phyloP scores from a whole-genome alignment of 305 asterid species.

The Solanum aculeatissimum region DNA sequence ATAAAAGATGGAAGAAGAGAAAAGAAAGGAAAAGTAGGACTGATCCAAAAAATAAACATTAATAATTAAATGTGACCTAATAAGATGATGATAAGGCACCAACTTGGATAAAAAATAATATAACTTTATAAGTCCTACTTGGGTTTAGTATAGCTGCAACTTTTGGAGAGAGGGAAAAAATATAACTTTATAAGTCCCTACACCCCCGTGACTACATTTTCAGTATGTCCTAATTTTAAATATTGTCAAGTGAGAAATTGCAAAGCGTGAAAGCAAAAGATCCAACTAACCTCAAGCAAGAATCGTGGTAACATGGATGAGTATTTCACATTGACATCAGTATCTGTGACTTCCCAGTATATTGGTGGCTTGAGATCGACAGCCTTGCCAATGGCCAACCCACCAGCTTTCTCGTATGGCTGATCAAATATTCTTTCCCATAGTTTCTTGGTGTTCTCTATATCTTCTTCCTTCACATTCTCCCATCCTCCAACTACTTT shows the following conservation, averaged over 20 bases:
- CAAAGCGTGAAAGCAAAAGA: background rate
- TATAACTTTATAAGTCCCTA: background rate
- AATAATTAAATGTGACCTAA: conserved; percentile 3
- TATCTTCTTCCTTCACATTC: conserved; percentile 30
- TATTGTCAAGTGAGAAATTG: background rate
- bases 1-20: background rate
- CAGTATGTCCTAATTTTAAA: background rate
- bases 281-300: conserved; percentile 64
- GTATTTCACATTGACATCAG: conserved; percentile 63
- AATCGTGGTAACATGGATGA: conserved; percentile 69
- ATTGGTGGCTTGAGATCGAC: conserved; percentile 29
- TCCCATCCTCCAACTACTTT: conserved; percentile 44
- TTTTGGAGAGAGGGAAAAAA: background rate
- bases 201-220: background rate
- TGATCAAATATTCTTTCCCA: conserved; percentile 78
- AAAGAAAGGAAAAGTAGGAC: background rate
- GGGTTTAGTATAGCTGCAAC: background rate
- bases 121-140: background rate
- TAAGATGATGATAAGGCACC: background rate
- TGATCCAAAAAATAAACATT: background rate
- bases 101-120: background rate
- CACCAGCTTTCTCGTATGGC: conserved; percentile 86
- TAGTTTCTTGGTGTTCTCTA: conserved; percentile 35
- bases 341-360: conserved; percentile 49
- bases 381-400: conserved; percentile 28